These are phyloP conservation scores for Xylariaceae sp. DNA, from an alignment of 2,329 filamentous ascomycete genomes.

Conservation along the genomic window DNA sequence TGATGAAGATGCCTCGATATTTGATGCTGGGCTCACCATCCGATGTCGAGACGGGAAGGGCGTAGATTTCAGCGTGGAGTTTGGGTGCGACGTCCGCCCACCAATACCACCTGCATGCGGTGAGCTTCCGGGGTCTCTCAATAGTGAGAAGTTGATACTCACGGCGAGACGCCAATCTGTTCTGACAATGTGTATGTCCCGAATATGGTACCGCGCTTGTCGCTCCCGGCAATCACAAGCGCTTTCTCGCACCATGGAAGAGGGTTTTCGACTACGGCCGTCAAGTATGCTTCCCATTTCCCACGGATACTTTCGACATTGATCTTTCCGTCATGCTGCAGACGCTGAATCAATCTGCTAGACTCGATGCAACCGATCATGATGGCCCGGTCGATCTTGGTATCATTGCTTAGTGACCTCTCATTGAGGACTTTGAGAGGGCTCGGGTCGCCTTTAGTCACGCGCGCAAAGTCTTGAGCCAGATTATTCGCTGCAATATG, in stretches of 20 bases:
- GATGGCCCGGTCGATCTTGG: too few relatives aligned
- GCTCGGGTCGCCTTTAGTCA: too few relatives aligned
- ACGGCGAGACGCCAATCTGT: conserved; percentile 67
- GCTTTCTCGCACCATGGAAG: conserved; percentile 52
- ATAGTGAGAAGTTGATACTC: conserved; percentile 2
- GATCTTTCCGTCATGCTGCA: conserved; percentile 48
- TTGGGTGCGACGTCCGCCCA: conserved; percentile 59
- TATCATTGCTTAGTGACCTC: too few relatives aligned
- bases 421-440: too few relatives aligned
- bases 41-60: conserved; percentile 47
- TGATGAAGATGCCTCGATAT: conserved; percentile 67
- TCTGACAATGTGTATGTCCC: conserved; percentile 68
- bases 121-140: neutral
- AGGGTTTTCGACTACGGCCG: conserved; percentile 53
- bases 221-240: conserved; percentile 65
- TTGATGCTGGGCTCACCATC: conserved; percentile 60
- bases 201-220: conserved; percentile 55
- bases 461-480: too few relatives aligned
- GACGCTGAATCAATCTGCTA: conserved; percentile 39
- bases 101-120: conserved; percentile 51
- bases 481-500: too few relatives aligned
- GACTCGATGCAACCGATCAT: too few relatives aligned
- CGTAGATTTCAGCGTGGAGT: conserved; percentile 49
- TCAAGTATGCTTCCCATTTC: conserved; percentile 67
- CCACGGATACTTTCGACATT: conserved; percentile 54